These are phyloP conservation scores for Nepenthes gracilis DNA, from an alignment of 148 eudicot species.

Conservation along the genomic window DNA sequence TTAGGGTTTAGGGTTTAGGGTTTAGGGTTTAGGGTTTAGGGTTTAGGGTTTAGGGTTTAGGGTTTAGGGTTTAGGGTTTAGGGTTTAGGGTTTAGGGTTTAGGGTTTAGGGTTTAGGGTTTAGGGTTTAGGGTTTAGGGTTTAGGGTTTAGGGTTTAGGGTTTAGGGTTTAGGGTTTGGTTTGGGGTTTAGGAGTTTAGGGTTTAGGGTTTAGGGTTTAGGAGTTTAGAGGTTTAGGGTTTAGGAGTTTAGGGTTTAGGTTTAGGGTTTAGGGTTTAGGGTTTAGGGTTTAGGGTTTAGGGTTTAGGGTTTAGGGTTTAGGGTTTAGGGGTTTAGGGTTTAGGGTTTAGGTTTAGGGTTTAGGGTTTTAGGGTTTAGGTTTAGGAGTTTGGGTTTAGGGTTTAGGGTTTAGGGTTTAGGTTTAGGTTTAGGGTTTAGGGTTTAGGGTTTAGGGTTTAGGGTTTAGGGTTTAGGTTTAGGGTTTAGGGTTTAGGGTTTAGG, in stretches of 20 bases:
- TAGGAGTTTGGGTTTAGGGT: slow-evolving; percentile 11
- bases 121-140: slow-evolving; percentile 15
- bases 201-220: slow-evolving; percentile 11
- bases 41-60: slow-evolving; percentile 9
- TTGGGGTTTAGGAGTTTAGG: slow-evolving; percentile 16
- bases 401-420: slow-evolving; percentile 12
- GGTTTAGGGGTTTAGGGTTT: slow-evolving; percentile 12
- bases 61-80: slow-evolving; percentile 9
- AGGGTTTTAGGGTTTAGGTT: slow-evolving; percentile 10
- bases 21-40: slow-evolving; percentile 3
- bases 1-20: background rate
- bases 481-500: too few species aligned
- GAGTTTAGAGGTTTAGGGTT: slow-evolving; percentile 6
- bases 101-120: slow-evolving; percentile 7
- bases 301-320: slow-evolving; percentile 11
- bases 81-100: background rate
- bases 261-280: slow-evolving; percentile 11
- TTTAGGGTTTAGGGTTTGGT: slow-evolving; percentile 14
- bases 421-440: slow-evolving; percentile 10
- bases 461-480: too few species aligned
- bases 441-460: slow-evolving; percentile 15
- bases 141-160: slow-evolving; percentile 7
- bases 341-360: slow-evolving; percentile 14
- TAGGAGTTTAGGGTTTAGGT: slow-evolving; percentile 6
- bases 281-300: slow-evolving; percentile 8